These are phyloP conservation scores for Fusarium algeriense DNA, from an alignment of 2,329 filamentous ascomycete genomes.

Conservation along the genomic window DNA sequence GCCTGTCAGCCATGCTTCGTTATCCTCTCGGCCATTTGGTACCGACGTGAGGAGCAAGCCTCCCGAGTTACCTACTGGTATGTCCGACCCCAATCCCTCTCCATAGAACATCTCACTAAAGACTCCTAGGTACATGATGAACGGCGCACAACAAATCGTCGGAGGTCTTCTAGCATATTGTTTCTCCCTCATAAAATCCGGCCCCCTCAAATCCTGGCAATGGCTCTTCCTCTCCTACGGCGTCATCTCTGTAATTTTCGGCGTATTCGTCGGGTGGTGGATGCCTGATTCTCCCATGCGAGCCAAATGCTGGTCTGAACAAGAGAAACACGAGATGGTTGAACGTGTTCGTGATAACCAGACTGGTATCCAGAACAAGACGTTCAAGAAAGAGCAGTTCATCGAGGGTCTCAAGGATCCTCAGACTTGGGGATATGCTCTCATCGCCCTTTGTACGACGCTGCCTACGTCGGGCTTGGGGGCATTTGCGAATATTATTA, in stretches of 20 bases:
- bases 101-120: rapidly evolving
- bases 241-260: slow-evolving; percentile 72
- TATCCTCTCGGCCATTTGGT: slow-evolving; percentile 77
- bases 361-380: slow-evolving; percentile 69
- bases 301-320: slow-evolving; percentile 75
- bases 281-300: slow-evolving; percentile 79
- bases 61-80: slow-evolving; percentile 76
- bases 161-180: slow-evolving; percentile 78
- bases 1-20: slow-evolving; percentile 77
- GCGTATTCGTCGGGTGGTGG: slow-evolving; percentile 72
- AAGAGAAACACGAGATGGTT: slow-evolving; percentile 73
- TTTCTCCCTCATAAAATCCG: slow-evolving; percentile 64
- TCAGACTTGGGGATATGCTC: slow-evolving; percentile 73
- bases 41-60: slow-evolving; percentile 76
- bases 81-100: rapidly evolving
- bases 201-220: slow-evolving; percentile 73
- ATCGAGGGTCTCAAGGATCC: slow-evolving; percentile 70
- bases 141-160: slow-evolving; percentile 78
- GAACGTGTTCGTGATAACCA: slow-evolving; percentile 71
- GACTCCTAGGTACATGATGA: slow-evolving; percentile 71
- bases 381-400: slow-evolving; percentile 61
- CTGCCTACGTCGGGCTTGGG: slow-evolving; percentile 79
- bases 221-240: slow-evolving; percentile 76
- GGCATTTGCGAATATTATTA: slow-evolving; percentile 80
- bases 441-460: slow-evolving; percentile 78